Evolutionary conservation across 345 rosid genomes (phyloP), one percentile per base, ranked within the genome.

Genomic region (Hevea brasiliensis): DNA sequence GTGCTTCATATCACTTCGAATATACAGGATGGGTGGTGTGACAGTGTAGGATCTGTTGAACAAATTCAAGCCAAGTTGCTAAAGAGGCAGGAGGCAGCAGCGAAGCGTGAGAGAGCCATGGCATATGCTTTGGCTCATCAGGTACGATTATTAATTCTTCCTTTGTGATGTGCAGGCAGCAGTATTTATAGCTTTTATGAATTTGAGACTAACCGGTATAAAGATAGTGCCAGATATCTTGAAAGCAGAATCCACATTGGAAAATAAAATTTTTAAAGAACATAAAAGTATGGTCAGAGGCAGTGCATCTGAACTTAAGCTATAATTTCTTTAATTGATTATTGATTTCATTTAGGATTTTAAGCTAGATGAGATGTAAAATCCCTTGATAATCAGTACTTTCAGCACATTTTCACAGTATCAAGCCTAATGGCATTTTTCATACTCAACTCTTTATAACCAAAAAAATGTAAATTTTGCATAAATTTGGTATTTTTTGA

Each of bases 81-180:
- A 27, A 91, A 93, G 88, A 82, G 98, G 76, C 97, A 96, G 86
- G 97, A 90, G 83, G 99, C 99, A 84, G 99, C 98, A 62, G 97
- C 95, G 61, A 96, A 91, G 85, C 97, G 99, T 61, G 99, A 96
- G 86, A 91, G 99, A 78, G 97, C 99, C 48, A 96, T 93, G 95
- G 98, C 99, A 18, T 96, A 93, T 89, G 98, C 99, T 77, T 75
- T 96, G 78, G 88, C 99, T 40, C 98, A 96, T 81, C 98, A 96
- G 93, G 99, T 96, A 76, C 80, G 68, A 68, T 59, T 48, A 15
- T 62, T 65, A 40, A 44, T 44, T 14, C 55, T 55, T 61, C 58
- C 65, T 68, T 59, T 71, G 45, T 48, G 40, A 70, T 41, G 20
- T 75, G 51, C 7, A 13, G 9, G 7, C 47, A 50, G 24, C 55